These are phyloP conservation scores for Geotrichum siamense DNA, from an alignment of 1,139 yeast species.

Conservation along the genomic window DNA sequence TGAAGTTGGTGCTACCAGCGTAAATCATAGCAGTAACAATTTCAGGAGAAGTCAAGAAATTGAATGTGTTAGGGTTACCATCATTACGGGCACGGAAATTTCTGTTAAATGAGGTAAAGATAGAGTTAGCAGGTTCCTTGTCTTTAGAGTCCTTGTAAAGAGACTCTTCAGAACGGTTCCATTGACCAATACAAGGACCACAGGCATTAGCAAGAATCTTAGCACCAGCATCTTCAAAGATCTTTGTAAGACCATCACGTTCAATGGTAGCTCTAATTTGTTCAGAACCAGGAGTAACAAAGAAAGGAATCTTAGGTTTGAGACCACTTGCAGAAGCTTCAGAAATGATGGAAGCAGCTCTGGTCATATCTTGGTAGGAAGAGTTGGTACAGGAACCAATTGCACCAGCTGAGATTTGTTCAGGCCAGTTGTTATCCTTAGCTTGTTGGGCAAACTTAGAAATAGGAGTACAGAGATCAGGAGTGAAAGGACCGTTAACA, in stretches of 20 bases:
- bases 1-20: slow-evolving; percentile 82
- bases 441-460: slow-evolving; percentile 62
- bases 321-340: slow-evolving; percentile 83
- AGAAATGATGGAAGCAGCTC: slow-evolving; percentile 78
- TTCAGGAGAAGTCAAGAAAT: slow-evolving; percentile 94
- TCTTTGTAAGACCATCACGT: slow-evolving; percentile 79
- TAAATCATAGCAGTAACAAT: slow-evolving; percentile 94
- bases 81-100: slow-evolving; percentile 96
- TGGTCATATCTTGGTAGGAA: slow-evolving; percentile 94
- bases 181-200: slow-evolving; percentile 99
- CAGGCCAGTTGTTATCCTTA: slow-evolving; percentile 70
- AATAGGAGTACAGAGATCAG: slow-evolving; percentile 84
- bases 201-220: slow-evolving; percentile 93
- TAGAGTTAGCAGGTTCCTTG: slow-evolving; percentile 39
- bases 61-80: slow-evolving; percentile 95
- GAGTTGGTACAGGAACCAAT: slow-evolving; percentile 98
- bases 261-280: slow-evolving; percentile 96
- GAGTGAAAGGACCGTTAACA: slow-evolving; percentile 92
- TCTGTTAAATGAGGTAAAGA: slow-evolving; percentile 92
- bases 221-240: slow-evolving; percentile 81
- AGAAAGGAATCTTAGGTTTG: slow-evolving; percentile 86
- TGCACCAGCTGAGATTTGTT: slow-evolving; percentile 59
- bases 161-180: slow-evolving; percentile 62
- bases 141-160: slow-evolving; percentile 21
- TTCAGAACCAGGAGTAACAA: slow-evolving; percentile 98